Percentiles rank a stretch among this genome's conserved stretches.
Conservation (phyloP, 306 rosid species). For the Rubus parviflorus region DNA sequence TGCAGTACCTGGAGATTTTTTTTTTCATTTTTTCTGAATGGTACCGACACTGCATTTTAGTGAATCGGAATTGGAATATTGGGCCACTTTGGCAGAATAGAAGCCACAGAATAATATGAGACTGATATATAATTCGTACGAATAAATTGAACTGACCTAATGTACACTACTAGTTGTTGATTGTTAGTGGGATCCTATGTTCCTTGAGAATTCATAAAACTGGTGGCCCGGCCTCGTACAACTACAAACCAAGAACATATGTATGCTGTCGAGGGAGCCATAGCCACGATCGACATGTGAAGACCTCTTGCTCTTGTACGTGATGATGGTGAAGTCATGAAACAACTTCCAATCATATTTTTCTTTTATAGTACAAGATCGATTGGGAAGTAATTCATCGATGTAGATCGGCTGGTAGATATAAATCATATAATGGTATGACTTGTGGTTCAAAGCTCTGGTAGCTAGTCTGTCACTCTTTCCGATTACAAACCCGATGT, state of each 20-base stretch:
- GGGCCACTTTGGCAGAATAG: background rate
- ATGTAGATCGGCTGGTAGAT: no score
- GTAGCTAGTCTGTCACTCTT: no score
- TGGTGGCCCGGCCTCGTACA: background rate
- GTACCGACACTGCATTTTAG: no score
- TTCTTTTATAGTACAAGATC: background rate
- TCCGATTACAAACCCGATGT: no score
- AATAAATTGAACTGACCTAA: no score
- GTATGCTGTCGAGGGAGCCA: background rate
- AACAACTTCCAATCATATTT: background rate
- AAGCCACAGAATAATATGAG: background rate
- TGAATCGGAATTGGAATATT: background rate
- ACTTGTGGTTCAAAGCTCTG: no score
- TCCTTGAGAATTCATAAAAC: background rate
- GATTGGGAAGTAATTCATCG: no score
- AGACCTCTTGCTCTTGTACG: no score
- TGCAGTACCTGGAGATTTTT: background rate
- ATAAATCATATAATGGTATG: no score
- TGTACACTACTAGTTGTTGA: background rate
- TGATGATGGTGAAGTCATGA: no score
- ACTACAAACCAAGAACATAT: background rate
- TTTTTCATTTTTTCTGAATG: background rate
- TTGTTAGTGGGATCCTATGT: background rate
- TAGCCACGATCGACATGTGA: background rate
- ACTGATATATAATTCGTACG: no score